Base-by-base conservation (phyloP, 768 basidiomycete genomes). In the Lentinus brumalis region DNA sequence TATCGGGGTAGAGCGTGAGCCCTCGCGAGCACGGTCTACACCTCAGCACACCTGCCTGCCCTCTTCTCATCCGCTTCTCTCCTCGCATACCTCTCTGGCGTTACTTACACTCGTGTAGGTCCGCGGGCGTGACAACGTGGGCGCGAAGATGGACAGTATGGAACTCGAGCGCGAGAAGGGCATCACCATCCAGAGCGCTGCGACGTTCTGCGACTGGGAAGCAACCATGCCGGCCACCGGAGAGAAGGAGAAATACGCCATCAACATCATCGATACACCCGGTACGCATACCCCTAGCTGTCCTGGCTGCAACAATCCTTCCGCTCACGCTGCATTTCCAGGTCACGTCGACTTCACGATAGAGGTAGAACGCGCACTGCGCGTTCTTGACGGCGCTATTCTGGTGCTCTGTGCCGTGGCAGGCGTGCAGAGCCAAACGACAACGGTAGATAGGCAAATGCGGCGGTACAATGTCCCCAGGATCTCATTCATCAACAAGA, bases 101-200 rank as follows among this genome's bases (percentile, higher is more conserved):
- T 3, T 35, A 26, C 35, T 7, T 11, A 35, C 35, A 26, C 18
- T 35, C 16, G 10, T 61, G 18, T 68, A 93, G 91, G 93, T 96
- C 62, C 83, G 97, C 61, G 97, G 97, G 46, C 84, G 91, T 56
- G 97, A 99, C 74, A 87, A 89, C 31, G 95, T 98, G 18, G 97
- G 97, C 54, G 97, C 97, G 8, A 99, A 99, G 80, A 99, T 99
- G 97, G 97, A 99, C 75, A 93, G 90, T 67, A 99, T 99, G 97
- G 97, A 99, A 64, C 80, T 99, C 4, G 97, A 99, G 74, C 83
- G 96, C 50, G 97, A 98, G 76, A 98, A 99, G 78, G 97, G 97
- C 41, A 99, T 99, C 69, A 99, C 97, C 38, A 99, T 99, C 63
- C 97, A 99, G 76, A 95, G 92, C 69, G 97, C 97, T 4, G 97